Conservation (phyloP, 768 basidiomycete genomes). For the Boletus rubropictus region DNA sequence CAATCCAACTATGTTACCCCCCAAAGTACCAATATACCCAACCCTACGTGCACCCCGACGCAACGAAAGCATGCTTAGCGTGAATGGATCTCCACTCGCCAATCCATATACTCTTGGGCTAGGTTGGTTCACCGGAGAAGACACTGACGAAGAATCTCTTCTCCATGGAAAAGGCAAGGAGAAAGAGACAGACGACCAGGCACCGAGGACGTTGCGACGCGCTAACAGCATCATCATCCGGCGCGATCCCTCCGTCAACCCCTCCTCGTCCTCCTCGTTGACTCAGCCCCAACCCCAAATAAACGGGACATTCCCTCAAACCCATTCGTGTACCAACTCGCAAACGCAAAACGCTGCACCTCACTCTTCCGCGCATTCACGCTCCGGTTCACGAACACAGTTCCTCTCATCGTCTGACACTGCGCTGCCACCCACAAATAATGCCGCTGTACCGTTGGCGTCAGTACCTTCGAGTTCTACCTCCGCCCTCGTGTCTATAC, state of each 20-base stretch:
- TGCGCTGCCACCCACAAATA: background rate
- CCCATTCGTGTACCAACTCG: constrained; percentile 46
- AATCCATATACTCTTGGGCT: constrained; percentile 70
- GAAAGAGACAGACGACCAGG: constrained; percentile 11
- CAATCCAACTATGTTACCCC: constrained; percentile 57
- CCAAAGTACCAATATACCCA: constrained; percentile 37
- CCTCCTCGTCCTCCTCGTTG: constrained; percentile 32
- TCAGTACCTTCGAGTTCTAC: constrained; percentile 20
- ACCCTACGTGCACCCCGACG: constrained; percentile 60
- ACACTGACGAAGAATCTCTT: constrained; percentile 20
- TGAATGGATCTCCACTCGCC: constrained; percentile 77
- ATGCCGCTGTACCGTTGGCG: background rate
- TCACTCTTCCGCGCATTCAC: constrained; percentile 32
- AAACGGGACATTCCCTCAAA: constrained; percentile 10
- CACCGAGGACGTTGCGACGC: constrained; percentile 28
- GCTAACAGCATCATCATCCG: constrained; percentile 60
- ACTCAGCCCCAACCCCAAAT: constrained; percentile 18
- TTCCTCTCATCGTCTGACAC: constrained; percentile 6
- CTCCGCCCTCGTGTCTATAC: constrained; percentile 68
- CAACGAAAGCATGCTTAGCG: constrained; percentile 73
- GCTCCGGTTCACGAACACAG: constrained; percentile 36
- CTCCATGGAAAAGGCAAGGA: constrained; percentile 21
- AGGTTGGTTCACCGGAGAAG: constrained; percentile 46
- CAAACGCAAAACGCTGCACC: constrained; percentile 36
- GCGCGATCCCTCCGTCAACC: constrained; percentile 46